phyloP scores from a whole-genome alignment of 2,329 filamentous ascomycete species.

The Aspergillus pseudotamarii region DNA sequence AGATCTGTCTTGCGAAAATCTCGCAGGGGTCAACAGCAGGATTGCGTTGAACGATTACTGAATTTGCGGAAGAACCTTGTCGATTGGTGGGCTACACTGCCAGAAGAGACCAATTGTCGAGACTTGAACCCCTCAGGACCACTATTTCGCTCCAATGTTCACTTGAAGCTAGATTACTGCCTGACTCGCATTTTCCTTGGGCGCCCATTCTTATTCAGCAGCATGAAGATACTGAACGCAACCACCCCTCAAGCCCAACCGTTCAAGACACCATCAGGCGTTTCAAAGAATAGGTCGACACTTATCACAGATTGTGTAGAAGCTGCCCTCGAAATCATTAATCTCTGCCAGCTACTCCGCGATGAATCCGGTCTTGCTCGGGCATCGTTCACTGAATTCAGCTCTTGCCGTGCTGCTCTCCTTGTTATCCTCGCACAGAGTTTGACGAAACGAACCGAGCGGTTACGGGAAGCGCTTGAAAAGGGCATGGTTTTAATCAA shows the following conservation, averaged over 20 bases:
- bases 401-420: conserved; percentile 57
- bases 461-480: conserved; percentile 51
- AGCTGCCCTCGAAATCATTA: conserved; percentile 55
- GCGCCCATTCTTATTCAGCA: conserved; percentile 56
- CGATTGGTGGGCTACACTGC: conserved; percentile 47
- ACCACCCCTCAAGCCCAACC: conserved; percentile 21
- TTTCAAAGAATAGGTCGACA: conserved; percentile 38
- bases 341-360: conserved; percentile 54
- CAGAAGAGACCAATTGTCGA: conserved; percentile 41
- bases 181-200: conserved; percentile 58
- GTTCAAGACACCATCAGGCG: conserved; percentile 33
- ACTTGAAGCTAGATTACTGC: conserved; percentile 57
- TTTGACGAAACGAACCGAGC: conserved; percentile 43
- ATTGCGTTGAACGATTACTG: conserved; percentile 44
- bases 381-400: conserved; percentile 60
- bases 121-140: conserved; percentile 46
- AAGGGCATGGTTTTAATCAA: conserved; percentile 56
- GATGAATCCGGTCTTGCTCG: conserved; percentile 57
- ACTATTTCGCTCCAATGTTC: conserved; percentile 53
- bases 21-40: conserved; percentile 42
- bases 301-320: conserved; percentile 58
- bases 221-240: conserved; percentile 33
- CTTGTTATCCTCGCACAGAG: conserved; percentile 50
- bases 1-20: conserved; percentile 44
- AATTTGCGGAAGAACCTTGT: conserved; percentile 41